These are phyloP conservation scores for Plasmopara muralis DNA, from an alignment of 352 stramenopile genomes.

Conservation along the genomic window DNA sequence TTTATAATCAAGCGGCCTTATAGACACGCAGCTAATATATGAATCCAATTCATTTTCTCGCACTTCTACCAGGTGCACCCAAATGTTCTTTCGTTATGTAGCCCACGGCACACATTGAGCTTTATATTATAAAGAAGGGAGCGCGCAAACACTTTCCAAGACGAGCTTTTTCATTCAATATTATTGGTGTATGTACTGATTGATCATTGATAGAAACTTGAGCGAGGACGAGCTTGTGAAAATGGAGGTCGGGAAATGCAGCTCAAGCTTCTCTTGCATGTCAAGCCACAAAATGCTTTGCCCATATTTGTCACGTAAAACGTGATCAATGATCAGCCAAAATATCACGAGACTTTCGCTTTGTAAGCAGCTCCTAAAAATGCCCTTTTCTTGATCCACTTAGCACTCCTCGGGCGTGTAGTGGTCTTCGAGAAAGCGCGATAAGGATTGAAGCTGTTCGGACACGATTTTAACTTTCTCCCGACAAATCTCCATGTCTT, in stretches of 20 bases:
- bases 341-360: too few species aligned
- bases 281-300: too few species aligned
- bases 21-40: constrained; percentile 49
- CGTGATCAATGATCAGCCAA: too few species aligned
- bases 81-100: neutral
- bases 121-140: constrained; percentile 9
- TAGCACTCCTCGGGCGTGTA: constrained; percentile 56
- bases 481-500: constrained; percentile 65
- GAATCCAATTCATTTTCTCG: constrained; percentile 41
- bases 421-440: constrained; percentile 72
- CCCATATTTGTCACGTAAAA: too few species aligned
- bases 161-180: constrained; percentile 4
- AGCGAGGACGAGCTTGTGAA: too few species aligned
- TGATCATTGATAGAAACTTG: too few species aligned
- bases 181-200: too few species aligned
- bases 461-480: constrained; percentile 77
- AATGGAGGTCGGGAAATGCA: too few species aligned
- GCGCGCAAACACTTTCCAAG: constrained; percentile 22
- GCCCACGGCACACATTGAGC: neutral
- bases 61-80: constrained; percentile 19
- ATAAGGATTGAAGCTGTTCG: constrained; percentile 70
- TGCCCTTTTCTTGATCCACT: too few species aligned
- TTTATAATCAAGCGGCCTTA: constrained; percentile 44
- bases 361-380: too few species aligned
- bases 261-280: too few species aligned